Evolutionary conservation across 1,284 basidiomycete species (phyloP), one percentile per base, ranked within the genome.

Genomic region (Caloboletus firmus): DNA sequence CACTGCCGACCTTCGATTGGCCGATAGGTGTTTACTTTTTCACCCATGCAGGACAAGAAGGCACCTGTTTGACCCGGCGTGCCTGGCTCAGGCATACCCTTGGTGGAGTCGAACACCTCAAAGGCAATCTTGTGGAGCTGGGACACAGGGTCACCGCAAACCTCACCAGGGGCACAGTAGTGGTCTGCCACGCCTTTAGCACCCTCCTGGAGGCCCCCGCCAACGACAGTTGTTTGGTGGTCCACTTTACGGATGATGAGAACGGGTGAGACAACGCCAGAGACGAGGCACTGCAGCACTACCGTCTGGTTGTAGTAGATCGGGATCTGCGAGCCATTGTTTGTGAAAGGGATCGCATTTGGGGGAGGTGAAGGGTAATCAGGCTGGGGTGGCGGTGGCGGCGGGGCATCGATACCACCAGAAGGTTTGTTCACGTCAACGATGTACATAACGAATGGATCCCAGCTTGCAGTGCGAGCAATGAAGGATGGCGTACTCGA

Each of bases 251-350:
- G 90, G 62, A 98, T 91, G 70, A 98, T 90, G 55, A 98, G 81
- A 26, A 95, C 85, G 9, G 95, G 95, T 54, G 92, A 94, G 62
- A 95, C 91, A 26, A 94, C 89, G 20, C 95, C 95, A 2, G 95
- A 96, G 9, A 91, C 91, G 58, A 98, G 78, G 63, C 95, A 98
- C 68, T 98, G 96, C 18, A 98, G 75, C 31, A 98, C 93, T 45
- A 98, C 89, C 0, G 93, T 95, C 69, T 95, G 92, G 67, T 98
- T 98, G 79, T 97, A 98, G 71, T 95, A 93, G 55, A 98, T 89
- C 24, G 92, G 87, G 46, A 87, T 89, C 64, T 87, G 85, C 3
- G 85, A 85, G 3, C 87, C 88, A 62, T 89, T 86, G 70, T 84
- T 84, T 49, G 87, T 87, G 75, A 91, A 85, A 17, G 89, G 76